phyloP scores from a whole-genome alignment of 176 grass and related monocot genomes.

The Oryza australiensis region DNA sequence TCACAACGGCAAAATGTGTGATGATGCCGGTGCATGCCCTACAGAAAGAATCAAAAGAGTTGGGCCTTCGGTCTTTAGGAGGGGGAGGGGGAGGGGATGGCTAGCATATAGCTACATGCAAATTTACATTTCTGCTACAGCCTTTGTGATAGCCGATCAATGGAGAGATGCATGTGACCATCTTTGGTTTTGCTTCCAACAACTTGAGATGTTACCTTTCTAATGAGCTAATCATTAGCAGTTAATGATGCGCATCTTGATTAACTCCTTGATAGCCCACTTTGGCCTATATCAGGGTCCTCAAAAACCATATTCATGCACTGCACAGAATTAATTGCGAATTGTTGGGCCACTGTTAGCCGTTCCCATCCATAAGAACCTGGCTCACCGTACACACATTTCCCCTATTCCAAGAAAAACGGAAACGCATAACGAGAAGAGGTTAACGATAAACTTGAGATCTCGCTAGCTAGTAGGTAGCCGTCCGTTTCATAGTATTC shows the following conservation, averaged over 20 bases:
- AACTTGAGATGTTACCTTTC: constrained; percentile 38
- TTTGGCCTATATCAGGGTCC: constrained; percentile 16
- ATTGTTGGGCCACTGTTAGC: constrained; percentile 10
- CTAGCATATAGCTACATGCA: neutral
- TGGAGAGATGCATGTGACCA: constrained; percentile 30
- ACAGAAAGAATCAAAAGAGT: constrained; percentile 33
- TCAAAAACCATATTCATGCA: constrained; percentile 34
- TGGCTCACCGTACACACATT: neutral
- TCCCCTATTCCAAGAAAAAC: neutral
- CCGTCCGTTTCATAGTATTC: too few relatives aligned
- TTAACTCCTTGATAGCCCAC: constrained; percentile 43
- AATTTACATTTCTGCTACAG: constrained; percentile 2
- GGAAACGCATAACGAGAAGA: neutral
- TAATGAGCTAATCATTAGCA: constrained; percentile 44
- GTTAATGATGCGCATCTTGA: constrained; percentile 50
- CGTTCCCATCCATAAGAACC: neutral
- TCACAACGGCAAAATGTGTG: neutral
- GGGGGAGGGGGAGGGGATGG: constrained; percentile 2
- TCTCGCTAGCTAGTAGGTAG: neutral
- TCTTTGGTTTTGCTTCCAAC: constrained; percentile 12
- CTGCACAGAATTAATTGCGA: neutral
- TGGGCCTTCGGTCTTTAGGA: constrained; percentile 17
- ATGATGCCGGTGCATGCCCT: constrained; percentile 25
- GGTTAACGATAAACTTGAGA: neutral
- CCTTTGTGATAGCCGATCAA: neutral